These are phyloP conservation scores for Acrocalymma vagum DNA, from an alignment of 2,329 filamentous ascomycete species.

Conservation along the genomic window DNA sequence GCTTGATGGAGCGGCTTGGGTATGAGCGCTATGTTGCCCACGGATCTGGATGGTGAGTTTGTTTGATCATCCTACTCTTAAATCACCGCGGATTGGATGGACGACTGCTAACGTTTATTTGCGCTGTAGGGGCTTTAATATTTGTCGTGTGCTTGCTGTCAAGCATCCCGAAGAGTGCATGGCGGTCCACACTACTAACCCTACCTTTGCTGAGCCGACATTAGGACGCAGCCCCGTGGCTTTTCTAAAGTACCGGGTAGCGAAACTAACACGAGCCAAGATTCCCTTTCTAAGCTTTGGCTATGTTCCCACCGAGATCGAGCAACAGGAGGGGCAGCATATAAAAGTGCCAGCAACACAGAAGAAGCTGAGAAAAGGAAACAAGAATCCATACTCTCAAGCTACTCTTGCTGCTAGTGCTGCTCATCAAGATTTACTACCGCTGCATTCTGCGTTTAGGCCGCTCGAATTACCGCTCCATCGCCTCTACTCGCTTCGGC, in stretches of 20 bases:
- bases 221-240: slow-evolving; percentile 53
- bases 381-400: neutral
- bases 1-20: slow-evolving; percentile 67
- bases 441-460: neutral
- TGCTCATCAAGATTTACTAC: neutral
- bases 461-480: slow-evolving; percentile 26
- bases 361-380: neutral
- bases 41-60: slow-evolving; percentile 59
- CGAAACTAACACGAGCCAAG: slow-evolving; percentile 48
- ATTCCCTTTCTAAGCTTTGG: slow-evolving; percentile 62
- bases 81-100: too few relatives aligned
- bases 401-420: slow-evolving; percentile 2
- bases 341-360: too few relatives aligned
- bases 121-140: slow-evolving; percentile 51
- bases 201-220: slow-evolving; percentile 61
- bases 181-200: slow-evolving; percentile 69
- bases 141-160: slow-evolving; percentile 57
- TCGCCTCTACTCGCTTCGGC: slow-evolving; percentile 38
- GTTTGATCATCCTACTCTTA: too few relatives aligned
- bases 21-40: slow-evolving; percentile 68
- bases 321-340: too few relatives aligned
- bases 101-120: too few relatives aligned
- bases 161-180: slow-evolving; percentile 61
- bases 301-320: slow-evolving; percentile 63
- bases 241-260: slow-evolving; percentile 66